phyloP scores from a whole-genome alignment of 2,329 filamentous ascomycete genomes.

The Apiospora marii region DNA sequence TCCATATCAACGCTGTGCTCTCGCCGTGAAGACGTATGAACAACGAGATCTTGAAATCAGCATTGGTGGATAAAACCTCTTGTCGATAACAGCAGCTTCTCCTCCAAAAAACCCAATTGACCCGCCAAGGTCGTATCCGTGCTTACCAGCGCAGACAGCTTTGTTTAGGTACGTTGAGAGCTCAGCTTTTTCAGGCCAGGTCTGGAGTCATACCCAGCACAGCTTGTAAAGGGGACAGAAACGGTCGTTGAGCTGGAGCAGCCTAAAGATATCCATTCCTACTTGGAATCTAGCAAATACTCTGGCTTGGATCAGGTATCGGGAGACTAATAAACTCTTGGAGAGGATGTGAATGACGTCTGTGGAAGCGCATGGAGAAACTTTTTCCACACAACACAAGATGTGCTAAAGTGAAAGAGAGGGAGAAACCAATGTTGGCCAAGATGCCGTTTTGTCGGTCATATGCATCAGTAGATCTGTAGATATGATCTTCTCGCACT shows the following conservation, averaged over 20 bases:
- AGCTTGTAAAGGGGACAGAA: neutral
- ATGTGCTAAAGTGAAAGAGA: neutral
- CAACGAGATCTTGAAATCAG: no score
- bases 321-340: neutral
- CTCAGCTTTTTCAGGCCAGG: neutral
- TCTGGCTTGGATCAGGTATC: neutral
- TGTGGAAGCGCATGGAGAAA: neutral
- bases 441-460: no score
- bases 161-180: neutral
- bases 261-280: neutral
- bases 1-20: neutral
- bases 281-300: neutral
- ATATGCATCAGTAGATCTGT: no score
- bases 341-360: neutral
- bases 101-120: neutral
- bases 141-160: neutral
- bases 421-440: no score
- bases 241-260: conserved; percentile 1
- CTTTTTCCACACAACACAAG: neutral
- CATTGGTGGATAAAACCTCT: no score
- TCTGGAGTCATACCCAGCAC: neutral
- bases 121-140: neutral
- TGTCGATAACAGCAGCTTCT: neutral
- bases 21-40: no score
- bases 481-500: neutral